Evolutionary conservation across 192 early-diverging fungal genomes (phyloP).

Genomic region (Diversispora epigaea): DNA sequence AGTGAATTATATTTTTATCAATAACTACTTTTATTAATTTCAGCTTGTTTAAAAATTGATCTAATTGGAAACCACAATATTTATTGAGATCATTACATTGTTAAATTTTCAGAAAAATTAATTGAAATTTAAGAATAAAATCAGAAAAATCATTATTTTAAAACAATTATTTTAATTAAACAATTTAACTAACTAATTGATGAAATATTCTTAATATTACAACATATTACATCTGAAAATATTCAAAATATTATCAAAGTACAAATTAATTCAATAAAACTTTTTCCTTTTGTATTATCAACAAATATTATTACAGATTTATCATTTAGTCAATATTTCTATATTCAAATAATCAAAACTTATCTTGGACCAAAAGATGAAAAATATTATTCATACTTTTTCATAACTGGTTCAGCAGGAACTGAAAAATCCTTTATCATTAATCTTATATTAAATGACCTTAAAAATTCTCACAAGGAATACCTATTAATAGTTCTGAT

Average conservation of each 20-base stretch:
- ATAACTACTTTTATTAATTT: no score
- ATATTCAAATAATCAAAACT: background rate
- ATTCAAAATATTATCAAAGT: background rate
- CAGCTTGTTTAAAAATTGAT: no score
- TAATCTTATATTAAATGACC: background rate
- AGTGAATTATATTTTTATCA: constrained; percentile 17
- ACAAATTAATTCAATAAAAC: constrained; percentile 11
- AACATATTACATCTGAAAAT: no score
- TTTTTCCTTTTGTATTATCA: background rate
- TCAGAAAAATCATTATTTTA: background rate
- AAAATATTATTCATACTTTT: background rate
- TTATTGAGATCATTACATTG: background rate
- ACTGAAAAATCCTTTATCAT: constrained; percentile 16
- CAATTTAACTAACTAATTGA: no score
- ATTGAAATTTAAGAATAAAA: background rate
- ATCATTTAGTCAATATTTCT: background rate
- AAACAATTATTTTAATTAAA: no score
- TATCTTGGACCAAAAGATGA: background rate
- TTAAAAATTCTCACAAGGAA: background rate
- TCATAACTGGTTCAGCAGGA: constrained; percentile 10
- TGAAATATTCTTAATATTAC: no score
- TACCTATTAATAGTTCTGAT: constrained; percentile 16
- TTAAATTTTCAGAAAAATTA: constrained; percentile 3
- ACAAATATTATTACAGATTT: background rate
- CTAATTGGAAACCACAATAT: no score